Conservation (phyloP, 352 stramenopile genomes). For the Phytophthora nicotianae region DNA sequence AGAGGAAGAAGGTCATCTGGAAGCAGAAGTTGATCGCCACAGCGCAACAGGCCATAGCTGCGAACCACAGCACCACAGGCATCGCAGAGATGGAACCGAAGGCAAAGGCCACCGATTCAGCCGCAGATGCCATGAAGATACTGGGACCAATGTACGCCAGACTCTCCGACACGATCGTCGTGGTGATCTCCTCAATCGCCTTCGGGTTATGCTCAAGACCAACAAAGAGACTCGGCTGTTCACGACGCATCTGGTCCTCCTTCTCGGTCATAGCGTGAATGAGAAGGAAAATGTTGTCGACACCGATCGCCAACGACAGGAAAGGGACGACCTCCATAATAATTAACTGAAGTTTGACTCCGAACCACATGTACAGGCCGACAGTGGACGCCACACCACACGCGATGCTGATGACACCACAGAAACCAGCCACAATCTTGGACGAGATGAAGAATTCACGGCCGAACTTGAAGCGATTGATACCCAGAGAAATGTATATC, state of each 20-base stretch:
- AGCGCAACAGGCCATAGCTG: constrained; percentile 56
- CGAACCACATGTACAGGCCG: constrained; percentile 64
- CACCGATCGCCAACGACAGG: constrained; percentile 66
- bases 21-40: constrained; percentile 67
- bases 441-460: constrained; percentile 58
- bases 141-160: constrained; percentile 62
- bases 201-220: constrained; percentile 45
- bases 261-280: constrained; percentile 61
- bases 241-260: constrained; percentile 40
- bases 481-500: constrained; percentile 67
- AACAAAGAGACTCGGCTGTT: constrained; percentile 48
- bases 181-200: constrained; percentile 46
- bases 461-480: constrained; percentile 61
- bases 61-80: constrained; percentile 73
- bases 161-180: constrained; percentile 44
- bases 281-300: constrained; percentile 79
- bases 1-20: constrained; percentile 66
- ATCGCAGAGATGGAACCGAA: constrained; percentile 68
- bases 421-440: constrained; percentile 63
- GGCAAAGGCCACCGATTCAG: constrained; percentile 58
- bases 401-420: constrained; percentile 63
- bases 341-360: constrained; percentile 68
- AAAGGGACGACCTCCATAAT: constrained; percentile 80
- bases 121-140: constrained; percentile 67
- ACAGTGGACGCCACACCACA: constrained; percentile 63